Conservation (phyloP, 2,329 filamentous ascomycete genomes). For the Colletotrichum lindemuthianum region DNA sequence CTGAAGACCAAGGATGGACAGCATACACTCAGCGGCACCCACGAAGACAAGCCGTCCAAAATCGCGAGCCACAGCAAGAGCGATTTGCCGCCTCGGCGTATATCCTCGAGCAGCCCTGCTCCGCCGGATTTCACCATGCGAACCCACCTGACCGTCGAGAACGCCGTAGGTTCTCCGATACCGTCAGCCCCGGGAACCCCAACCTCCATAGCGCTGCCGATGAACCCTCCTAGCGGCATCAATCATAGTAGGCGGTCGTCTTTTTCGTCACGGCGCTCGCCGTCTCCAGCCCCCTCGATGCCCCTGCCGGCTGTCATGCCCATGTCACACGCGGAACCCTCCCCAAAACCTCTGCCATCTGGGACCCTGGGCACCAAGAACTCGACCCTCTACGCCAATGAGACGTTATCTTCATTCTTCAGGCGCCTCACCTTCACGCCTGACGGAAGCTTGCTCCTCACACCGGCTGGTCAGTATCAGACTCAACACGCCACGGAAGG, state of each 20-base stretch:
- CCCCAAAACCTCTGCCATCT: slow-evolving; percentile 77
- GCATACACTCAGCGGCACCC: slow-evolving; percentile 75
- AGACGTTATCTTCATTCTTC: slow-evolving; percentile 97
- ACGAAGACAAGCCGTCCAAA: slow-evolving; percentile 76
- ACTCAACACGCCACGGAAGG: slow-evolving; percentile 73
- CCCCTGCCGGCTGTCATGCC: slow-evolving; percentile 96
- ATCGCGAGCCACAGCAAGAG: slow-evolving; percentile 82
- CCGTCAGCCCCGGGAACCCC: slow-evolving; percentile 95
- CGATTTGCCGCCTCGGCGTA: slow-evolving; percentile 89
- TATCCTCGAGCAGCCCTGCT: slow-evolving; percentile 91
- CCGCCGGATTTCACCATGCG: slow-evolving; percentile 82
- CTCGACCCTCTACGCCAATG: slow-evolving; percentile 92
- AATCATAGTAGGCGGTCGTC: slow-evolving; percentile 75
- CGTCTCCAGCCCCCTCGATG: slow-evolving; percentile 91
- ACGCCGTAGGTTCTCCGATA: slow-evolving; percentile 79
- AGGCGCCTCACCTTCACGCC: slow-evolving; percentile 92
- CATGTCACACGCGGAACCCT: slow-evolving; percentile 72
- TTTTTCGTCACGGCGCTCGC: slow-evolving; percentile 87
- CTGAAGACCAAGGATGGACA: slow-evolving; percentile 96
- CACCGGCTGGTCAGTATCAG: slow-evolving; percentile 95
- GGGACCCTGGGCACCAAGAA: slow-evolving; percentile 78
- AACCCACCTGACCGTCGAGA: slow-evolving; percentile 67
- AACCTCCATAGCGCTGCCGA: slow-evolving; percentile 87
- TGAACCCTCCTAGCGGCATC: slow-evolving; percentile 92
- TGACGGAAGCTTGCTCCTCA: slow-evolving; percentile 92